phyloP scores from a whole-genome alignment of 2,329 filamentous ascomycete species.

The Stemphylium beticola region DNA sequence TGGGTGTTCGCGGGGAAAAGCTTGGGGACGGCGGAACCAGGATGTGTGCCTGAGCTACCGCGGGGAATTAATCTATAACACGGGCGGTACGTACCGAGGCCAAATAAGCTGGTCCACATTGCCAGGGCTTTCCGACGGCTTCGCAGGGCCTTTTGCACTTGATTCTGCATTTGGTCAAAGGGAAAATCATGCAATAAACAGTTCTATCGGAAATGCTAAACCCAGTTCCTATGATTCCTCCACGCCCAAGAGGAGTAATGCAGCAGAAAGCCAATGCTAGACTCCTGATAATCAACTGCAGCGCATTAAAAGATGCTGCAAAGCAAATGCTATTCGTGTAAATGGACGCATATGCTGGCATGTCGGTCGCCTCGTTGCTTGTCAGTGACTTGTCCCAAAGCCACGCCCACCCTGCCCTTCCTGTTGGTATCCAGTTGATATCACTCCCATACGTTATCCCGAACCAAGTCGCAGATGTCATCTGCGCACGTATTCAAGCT shows the following conservation, averaged over 20 bases:
- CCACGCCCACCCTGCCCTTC: conserved; percentile 4
- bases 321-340: conserved; percentile 21
- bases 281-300: conserved; percentile 25
- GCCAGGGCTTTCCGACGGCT: not conserved
- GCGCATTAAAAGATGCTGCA: conserved; percentile 27
- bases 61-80: conserved; percentile 18
- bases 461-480: conserved; percentile 7
- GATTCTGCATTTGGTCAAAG: not conserved
- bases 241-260: conserved; percentile 39
- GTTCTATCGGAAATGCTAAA: conserved; percentile 41
- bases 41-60: conserved; percentile 19
- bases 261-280: conserved; percentile 28
- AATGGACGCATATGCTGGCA: conserved; percentile 26
- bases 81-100: conserved; percentile 17
- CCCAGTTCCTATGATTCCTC: conserved; percentile 30
- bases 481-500: conserved; percentile 34
- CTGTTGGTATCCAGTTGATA: conserved; percentile 5
- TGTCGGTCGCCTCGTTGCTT: not conserved
- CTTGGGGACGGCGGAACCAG: conserved; percentile 21
- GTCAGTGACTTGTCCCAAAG: conserved; percentile 6
- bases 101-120: not conserved
- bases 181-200: conserved; percentile 27
- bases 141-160: not conserved
- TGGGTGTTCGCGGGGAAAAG: conserved; percentile 25
- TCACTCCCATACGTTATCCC: conserved; percentile 5